Conservation (phyloP, 129 eudicot species). For the Flaveria trinervia region DNA sequence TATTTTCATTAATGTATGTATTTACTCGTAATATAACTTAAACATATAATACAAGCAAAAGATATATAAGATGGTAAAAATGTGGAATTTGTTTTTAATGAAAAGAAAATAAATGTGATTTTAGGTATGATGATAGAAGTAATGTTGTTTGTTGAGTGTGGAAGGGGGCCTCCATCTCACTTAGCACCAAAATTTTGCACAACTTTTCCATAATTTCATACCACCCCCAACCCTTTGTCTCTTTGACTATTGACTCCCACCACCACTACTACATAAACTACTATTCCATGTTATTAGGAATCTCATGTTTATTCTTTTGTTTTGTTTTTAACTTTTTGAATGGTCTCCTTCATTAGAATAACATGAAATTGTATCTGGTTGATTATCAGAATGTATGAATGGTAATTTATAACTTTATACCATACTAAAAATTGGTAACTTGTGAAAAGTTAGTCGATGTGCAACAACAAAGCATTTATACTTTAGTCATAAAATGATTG, state of each 20-base stretch:
- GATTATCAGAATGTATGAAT: background rate
- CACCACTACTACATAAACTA: slow-evolving; percentile 15
- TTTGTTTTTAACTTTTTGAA: background rate
- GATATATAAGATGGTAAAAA: background rate
- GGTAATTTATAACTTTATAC: background rate
- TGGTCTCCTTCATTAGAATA: background rate
- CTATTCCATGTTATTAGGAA: slow-evolving; percentile 29
- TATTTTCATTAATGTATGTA: background rate
- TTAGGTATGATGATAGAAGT: slow-evolving; percentile 36
- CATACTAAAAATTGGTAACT: background rate
- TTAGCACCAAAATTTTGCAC: slow-evolving; percentile 41
- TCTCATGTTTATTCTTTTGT: slow-evolving; percentile 21
- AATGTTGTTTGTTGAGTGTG: slow-evolving; percentile 39
- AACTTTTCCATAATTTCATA: slow-evolving; percentile 50
- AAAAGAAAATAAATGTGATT: slow-evolving; percentile 33
- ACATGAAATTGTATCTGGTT: background rate
- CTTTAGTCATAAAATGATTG: background rate
- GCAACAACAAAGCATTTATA: background rate
- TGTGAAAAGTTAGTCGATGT: background rate
- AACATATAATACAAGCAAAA: background rate
- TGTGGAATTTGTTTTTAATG: slow-evolving; percentile 14
- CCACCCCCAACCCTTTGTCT: slow-evolving; percentile 40
- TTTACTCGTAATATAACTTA: background rate
- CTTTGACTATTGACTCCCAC: slow-evolving; percentile 49
- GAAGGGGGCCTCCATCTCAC: slow-evolving; percentile 48